Evolutionary conservation across 2,329 filamentous ascomycete species (phyloP), one percentile per base, ranked within the genome.

Genomic region (Calonectria fujianensis): DNA sequence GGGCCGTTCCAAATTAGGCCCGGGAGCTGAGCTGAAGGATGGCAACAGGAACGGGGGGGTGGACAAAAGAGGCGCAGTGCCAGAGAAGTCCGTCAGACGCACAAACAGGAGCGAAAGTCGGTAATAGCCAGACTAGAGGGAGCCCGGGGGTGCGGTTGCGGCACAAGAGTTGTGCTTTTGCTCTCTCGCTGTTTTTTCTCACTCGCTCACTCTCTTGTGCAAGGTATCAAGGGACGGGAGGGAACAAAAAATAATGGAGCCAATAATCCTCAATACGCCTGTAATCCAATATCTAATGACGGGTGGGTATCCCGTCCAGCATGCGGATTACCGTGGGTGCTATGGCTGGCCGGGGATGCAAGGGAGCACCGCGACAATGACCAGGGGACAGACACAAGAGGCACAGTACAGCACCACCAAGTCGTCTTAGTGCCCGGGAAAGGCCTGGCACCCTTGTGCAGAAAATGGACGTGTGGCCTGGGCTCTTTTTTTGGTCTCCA

Each of bases 1-100:
- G 65, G 72, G 48, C 71, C 27, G 71, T 73, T 73, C 72, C 72
- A 73, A 66, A 73, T 73, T 73, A 51, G 72, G 72, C 59, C 69
- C 72, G 61, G 57, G 65, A 69, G 66, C 65, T 73, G 71, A 65
- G 37, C 31, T 69, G 66, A 66, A 63, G 64, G 72, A 70, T 51
- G 68, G 72, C 31, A 20, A 57, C 32, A 31, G 39, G 48, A 45
- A 50, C 27, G 48, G 57, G 66, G 57, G 45, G 35, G 45, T 41
- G 70, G 29, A 57, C 20, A 52, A 70, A 63, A 27, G 72, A 61
- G 72, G 72, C 67, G 67, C 72, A 70, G 72, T 64, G 59, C 54
- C 45, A 65, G 71, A 59, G 39, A 50, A 48, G 57, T 64, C 57
- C 57, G 57, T 64, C 48, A 61, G 54, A 45, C 54, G 54, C 50